Percentiles rank a stretch among this genome's conserved stretches.
phyloP scores from a whole-genome alignment of 108 stramenopile species.

The Pseudonitzschia multiseries region DNA sequence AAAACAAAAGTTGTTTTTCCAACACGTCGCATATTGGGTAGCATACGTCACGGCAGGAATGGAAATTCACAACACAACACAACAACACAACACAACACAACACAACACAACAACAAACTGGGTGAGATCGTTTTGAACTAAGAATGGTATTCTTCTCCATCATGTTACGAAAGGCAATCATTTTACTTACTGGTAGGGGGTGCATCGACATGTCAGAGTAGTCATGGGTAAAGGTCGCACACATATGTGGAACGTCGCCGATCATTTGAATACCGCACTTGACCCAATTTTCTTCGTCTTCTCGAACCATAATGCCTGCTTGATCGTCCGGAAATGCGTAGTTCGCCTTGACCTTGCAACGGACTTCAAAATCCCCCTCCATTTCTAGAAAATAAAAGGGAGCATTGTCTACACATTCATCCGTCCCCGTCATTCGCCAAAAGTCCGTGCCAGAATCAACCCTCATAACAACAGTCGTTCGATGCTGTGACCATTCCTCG shows the following conservation, averaged over 20 bases:
- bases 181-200: constrained; percentile 25
- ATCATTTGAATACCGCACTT: constrained; percentile 43
- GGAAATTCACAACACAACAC: too few species aligned
- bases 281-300: constrained; percentile 47
- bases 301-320: constrained; percentile 54
- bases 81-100: too few species aligned
- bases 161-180: not conserved
- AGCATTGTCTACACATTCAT: constrained; percentile 41
- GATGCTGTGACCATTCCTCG: constrained; percentile 46
- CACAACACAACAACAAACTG: too few species aligned
- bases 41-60: too few species aligned
- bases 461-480: constrained; percentile 36
- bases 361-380: constrained; percentile 53
- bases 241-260: constrained; percentile 38
- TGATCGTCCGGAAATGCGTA: constrained; percentile 46
- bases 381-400: constrained; percentile 50
- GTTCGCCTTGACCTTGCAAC: constrained; percentile 38
- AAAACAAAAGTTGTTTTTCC: too few species aligned
- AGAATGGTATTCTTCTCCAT: too few species aligned
- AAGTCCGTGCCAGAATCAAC: constrained; percentile 40
- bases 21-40: too few species aligned
- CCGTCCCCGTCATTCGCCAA: constrained; percentile 46
- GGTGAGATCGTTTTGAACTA: too few species aligned
- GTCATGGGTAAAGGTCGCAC: constrained; percentile 45
- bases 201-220: constrained; percentile 44